phyloP scores from a whole-genome alignment of 805 yeast species.

The Teunomyces gatunensis region DNA sequence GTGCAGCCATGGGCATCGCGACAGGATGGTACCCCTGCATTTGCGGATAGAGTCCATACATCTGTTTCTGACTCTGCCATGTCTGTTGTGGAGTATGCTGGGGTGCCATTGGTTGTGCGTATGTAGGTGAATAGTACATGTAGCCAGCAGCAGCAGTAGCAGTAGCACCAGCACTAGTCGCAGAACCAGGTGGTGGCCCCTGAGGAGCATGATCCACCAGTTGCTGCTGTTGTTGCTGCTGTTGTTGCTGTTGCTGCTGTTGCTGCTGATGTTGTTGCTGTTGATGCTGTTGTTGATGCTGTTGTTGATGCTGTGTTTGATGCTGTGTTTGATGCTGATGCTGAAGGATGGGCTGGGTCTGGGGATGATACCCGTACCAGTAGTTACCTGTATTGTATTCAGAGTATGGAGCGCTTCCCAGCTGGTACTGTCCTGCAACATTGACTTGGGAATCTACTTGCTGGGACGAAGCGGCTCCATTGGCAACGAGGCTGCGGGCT shows the following conservation, averaged over 20 bases:
- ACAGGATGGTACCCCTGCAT: conserved; percentile 4
- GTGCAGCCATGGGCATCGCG: neutral
- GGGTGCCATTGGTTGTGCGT: neutral
- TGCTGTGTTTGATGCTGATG: conserved; percentile 2
- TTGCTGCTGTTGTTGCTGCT: conserved; percentile 2
- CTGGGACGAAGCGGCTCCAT: neutral
- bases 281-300: neutral
- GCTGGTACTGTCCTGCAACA: conserved; percentile 3
- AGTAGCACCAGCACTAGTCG: neutral
- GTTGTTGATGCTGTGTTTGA: neutral
- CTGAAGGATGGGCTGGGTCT: neutral
- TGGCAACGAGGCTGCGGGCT: neutral
- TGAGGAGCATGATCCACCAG: neutral
- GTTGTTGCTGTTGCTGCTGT: neutral
- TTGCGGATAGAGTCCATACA: conserved; percentile 1
- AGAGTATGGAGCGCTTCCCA: conserved; percentile 2
- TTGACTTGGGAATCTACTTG: neutral
- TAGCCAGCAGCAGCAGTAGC: neutral
- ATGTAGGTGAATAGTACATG: conserved; percentile 1
- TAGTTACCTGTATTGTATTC: conserved; percentile 13
- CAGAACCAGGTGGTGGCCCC: neutral
- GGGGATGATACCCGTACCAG: conserved; percentile 15
- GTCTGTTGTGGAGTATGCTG: neutral
- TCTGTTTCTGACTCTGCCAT: neutral
- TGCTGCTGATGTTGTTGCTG: conserved; percentile 1